Conservation (phyloP, 768 basidiomycete genomes). For the Rhizopogon salebrosus region DNA sequence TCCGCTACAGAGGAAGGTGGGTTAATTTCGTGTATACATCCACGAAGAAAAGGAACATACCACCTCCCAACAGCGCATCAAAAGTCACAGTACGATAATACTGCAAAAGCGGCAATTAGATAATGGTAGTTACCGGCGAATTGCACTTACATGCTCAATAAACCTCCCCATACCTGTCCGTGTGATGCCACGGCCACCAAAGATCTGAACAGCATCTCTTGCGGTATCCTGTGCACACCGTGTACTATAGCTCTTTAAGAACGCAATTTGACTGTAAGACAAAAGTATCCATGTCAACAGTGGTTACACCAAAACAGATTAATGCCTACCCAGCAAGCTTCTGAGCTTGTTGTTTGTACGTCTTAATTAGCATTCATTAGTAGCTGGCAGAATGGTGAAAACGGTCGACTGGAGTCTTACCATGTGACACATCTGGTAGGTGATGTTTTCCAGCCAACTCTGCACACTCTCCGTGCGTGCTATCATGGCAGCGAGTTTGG, state of each 20-base stretch:
- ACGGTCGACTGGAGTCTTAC: slow-evolving; percentile 19
- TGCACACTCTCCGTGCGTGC: slow-evolving; percentile 77
- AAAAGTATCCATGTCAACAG: background rate
- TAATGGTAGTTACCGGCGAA: slow-evolving; percentile 9
- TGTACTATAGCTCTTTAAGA: slow-evolving; percentile 77
- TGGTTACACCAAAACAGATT: background rate
- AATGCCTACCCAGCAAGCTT: slow-evolving; percentile 63
- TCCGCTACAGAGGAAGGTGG: slow-evolving; percentile 42
- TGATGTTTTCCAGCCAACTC: slow-evolving; percentile 83
- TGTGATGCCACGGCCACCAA: slow-evolving; percentile 84
- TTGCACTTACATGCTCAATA: slow-evolving; percentile 46
- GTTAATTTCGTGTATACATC: slow-evolving; percentile 1
- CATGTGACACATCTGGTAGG: slow-evolving; percentile 88
- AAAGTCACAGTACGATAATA: slow-evolving; percentile 27
- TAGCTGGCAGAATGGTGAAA: background rate
- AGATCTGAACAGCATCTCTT: slow-evolving; percentile 72
- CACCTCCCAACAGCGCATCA: slow-evolving; percentile 61
- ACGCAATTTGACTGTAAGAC: slow-evolving; percentile 56
- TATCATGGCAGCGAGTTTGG: slow-evolving; percentile 88
- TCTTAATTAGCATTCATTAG: slow-evolving; percentile 26
- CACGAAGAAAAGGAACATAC: slow-evolving; percentile 21
- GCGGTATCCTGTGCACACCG: slow-evolving; percentile 75
- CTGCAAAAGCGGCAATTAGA: slow-evolving; percentile 5
- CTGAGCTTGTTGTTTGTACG: slow-evolving; percentile 67
- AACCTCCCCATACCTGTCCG: slow-evolving; percentile 63